A percentile compares a stretch with the other conserved stretches of the same genome.
Conservation (phyloP, 2,329 filamentous ascomycete species). For the Metarhizium brunneum region DNA sequence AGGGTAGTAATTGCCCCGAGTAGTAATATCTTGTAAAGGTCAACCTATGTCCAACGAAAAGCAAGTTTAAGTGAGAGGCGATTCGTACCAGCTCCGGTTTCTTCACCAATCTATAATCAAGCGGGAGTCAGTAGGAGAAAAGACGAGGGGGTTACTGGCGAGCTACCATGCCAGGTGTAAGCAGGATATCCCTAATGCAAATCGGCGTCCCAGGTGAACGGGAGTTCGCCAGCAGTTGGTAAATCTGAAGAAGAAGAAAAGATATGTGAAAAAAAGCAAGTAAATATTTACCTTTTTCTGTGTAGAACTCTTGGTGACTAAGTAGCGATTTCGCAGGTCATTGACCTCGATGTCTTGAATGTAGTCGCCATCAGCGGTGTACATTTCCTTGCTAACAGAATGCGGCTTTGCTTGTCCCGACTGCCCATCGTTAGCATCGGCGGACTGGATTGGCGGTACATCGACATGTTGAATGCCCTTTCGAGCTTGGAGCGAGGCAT, state of each 20-base stretch:
- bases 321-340: constrained; percentile 91
- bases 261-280: constrained; percentile 22
- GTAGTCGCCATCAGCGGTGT: constrained; percentile 92
- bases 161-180: constrained; percentile 66
- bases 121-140: constrained; percentile 91
- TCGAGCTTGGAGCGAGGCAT: constrained; percentile 73
- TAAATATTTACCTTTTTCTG: constrained; percentile 98
- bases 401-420: constrained; percentile 6
- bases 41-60: constrained; percentile 38
- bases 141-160: constrained; percentile 50
- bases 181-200: constrained; percentile 47
- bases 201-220: background rate
- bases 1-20: constrained; percentile 89
- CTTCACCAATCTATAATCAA: constrained; percentile 97
- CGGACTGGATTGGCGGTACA: constrained; percentile 62
- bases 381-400: constrained; percentile 51
- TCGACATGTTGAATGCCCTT: constrained; percentile 88
- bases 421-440: background rate
- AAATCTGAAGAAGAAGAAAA: constrained; percentile 19
- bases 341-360: constrained; percentile 99
- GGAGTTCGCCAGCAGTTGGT: constrained; percentile 19
- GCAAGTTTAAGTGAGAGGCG: constrained; percentile 18
- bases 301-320: constrained; percentile 91
- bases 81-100: constrained; percentile 98
- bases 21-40: constrained; percentile 81